A percentile compares a stretch with the other conserved stretches of the same genome.
Evolutionary conservation across 1,284 basidiomycete genomes (phyloP).

Genomic region (Papiliotrema flavescens): DNA sequence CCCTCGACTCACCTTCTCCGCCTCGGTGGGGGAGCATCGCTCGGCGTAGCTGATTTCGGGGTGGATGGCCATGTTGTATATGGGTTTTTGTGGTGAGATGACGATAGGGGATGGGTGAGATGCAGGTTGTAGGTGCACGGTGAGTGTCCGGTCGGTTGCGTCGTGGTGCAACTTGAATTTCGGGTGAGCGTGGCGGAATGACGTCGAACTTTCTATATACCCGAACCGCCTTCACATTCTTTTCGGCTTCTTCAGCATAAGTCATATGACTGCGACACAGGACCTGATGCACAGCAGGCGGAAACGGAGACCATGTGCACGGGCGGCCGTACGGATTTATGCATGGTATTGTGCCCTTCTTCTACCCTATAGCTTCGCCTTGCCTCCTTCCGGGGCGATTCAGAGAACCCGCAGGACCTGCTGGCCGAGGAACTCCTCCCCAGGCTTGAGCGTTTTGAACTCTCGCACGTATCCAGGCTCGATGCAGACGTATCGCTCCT

Average conservation of each 20-base stretch:
- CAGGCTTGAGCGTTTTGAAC: slow-evolving; percentile 55
- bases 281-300: no score
- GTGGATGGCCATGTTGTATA: slow-evolving; percentile 53
- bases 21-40: slow-evolving; percentile 64
- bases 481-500: slow-evolving; percentile 77
- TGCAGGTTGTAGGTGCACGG: neutral
- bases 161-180: neutral
- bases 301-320: neutral
- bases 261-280: no score
- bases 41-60: slow-evolving; percentile 91
- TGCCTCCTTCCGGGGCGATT: slow-evolving; percentile 3
- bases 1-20: slow-evolving; percentile 61
- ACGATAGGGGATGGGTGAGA: neutral
- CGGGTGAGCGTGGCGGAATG: neutral
- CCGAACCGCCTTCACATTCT: neutral
- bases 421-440: slow-evolving; percentile 67
- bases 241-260: no score
- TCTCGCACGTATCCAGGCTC: slow-evolving; percentile 73
- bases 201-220: slow-evolving; percentile 1
- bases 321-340: neutral
- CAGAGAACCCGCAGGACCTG: slow-evolving; percentile 57
- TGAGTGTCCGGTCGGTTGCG: neutral
- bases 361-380: neutral
- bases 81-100: neutral
- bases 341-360: neutral